Percentiles rank a stretch among this genome's conserved stretches.
phyloP scores from a whole-genome alignment of 345 rosid species.

The Lumnitzera racemosa region DNA sequence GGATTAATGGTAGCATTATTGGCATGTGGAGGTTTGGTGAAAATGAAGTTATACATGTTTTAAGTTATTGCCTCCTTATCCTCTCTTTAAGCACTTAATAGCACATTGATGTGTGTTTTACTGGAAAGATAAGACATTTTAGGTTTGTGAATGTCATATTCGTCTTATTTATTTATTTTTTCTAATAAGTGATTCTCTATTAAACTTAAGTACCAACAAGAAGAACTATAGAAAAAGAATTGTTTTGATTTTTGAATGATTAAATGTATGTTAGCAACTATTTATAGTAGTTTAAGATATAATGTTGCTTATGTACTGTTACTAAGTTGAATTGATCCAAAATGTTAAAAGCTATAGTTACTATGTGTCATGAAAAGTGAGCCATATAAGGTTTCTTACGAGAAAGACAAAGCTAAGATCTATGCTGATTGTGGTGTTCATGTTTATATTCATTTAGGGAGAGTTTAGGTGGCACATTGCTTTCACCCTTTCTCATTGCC shows the following conservation, averaged over 20 bases:
- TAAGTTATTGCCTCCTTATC: no score
- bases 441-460: no score
- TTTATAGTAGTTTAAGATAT: no score
- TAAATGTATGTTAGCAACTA: no score
- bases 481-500: no score
- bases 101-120: no score
- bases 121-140: no score
- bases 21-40: slow-evolving; percentile 53
- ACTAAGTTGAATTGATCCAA: slow-evolving; percentile 57
- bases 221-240: no score
- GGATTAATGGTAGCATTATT: slow-evolving; percentile 55
- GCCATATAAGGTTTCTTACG: background rate
- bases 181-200: background rate
- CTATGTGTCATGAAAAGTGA: slow-evolving; percentile 22
- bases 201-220: background rate
- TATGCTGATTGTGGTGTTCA: background rate
- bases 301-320: slow-evolving; percentile 4
- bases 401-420: background rate
- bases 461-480: no score
- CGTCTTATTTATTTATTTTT: background rate
- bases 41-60: slow-evolving; percentile 49
- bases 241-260: no score
- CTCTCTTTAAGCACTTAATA: no score
- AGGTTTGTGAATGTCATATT: no score
- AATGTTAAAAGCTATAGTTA: slow-evolving; percentile 45